A percentile compares a stretch with the other conserved stretches of the same genome.
Evolutionary conservation across 2,329 filamentous ascomycete genomes (phyloP).

Genomic region (Cladosporium halotolerans): DNA sequence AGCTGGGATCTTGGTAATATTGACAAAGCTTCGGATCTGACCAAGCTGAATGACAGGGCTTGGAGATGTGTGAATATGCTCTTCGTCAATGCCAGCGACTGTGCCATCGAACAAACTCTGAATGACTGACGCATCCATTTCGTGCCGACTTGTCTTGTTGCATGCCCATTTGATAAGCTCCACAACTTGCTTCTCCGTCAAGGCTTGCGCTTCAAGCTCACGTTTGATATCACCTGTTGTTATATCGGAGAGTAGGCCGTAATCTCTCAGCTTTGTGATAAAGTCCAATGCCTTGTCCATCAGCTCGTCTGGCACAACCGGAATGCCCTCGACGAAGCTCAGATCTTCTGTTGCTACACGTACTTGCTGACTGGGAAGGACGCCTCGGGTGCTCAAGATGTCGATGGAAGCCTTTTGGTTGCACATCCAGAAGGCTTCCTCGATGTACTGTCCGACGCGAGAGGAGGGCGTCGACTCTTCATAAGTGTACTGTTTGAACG

Average conservation of each 20-base stretch:
- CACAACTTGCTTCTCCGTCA: constrained; percentile 69
- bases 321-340: constrained; percentile 81
- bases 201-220: constrained; percentile 74
- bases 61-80: constrained; percentile 47
- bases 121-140: constrained; percentile 64
- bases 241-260: constrained; percentile 79
- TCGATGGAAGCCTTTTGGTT: constrained; percentile 78
- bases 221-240: constrained; percentile 79
- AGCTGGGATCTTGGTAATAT: constrained; percentile 71
- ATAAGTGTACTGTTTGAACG: constrained; percentile 81
- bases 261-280: constrained; percentile 72
- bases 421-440: constrained; percentile 94
- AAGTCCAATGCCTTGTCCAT: constrained; percentile 63
- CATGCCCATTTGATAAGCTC: constrained; percentile 82
- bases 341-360: constrained; percentile 66
- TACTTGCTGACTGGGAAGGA: constrained; percentile 76
- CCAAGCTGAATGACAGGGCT: constrained; percentile 72
- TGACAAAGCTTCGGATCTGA: constrained; percentile 68
- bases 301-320: constrained; percentile 73
- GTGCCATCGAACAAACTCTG: constrained; percentile 70
- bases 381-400: constrained; percentile 78
- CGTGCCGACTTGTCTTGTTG: constrained; percentile 62
- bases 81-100: constrained; percentile 57
- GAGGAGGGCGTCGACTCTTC: constrained; percentile 82
- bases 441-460: constrained; percentile 77